Evolutionary conservation across 2,329 filamentous ascomycete species (phyloP), one percentile per base, ranked within the genome.

Genomic region (Neopestalotiopsis sp.): DNA sequence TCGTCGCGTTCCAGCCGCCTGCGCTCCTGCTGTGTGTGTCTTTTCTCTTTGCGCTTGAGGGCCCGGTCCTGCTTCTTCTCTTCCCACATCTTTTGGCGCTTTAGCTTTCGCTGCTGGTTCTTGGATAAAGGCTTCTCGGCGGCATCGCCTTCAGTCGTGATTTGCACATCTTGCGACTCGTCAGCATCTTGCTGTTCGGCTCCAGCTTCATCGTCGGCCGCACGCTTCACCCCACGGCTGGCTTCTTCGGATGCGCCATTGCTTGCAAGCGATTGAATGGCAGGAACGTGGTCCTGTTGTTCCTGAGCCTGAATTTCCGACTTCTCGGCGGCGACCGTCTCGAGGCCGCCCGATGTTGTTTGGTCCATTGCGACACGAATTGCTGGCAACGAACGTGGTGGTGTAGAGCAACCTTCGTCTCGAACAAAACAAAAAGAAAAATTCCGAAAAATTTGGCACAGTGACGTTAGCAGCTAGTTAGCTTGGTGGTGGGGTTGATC

Each of bases 31-130:
- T 79, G 81, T 57, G 81, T 81, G 71, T 84, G 81, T 7, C 86
- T 84, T 76, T 87, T 89, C 73, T 89, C 87, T 69, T 87, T 89
- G 70, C 85, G 86, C 70, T 89, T 88, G 40, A 86, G 45, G 3
- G 24, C 42, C 13, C 69, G 67, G 14, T 68, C 84, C 56, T 88
- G 88, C 71, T 89, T 91, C 28, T 87, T 88, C 7, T 91, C 89
- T 74, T 97, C 94, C 92, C 93, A 97, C 77, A 89, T 84, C 76
- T 93, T 86, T 71, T 89, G 86, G 67, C 90, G 90, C 70, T 88
- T 89, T 66, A 94, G 84, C 76, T 94, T 95, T 81, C 97, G 97
- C 70, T 92, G 83, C 74, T 95, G 92, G 75, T 91, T 97, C 77
- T 98, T 98, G 20, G 95, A 97, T 65, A 98, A 71, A 70, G 69